Evolutionary conservation across 164 flowering plant species (phyloP), one percentile per base, ranked within the genome.

Genomic region (Cinnamomum micranthum): DNA sequence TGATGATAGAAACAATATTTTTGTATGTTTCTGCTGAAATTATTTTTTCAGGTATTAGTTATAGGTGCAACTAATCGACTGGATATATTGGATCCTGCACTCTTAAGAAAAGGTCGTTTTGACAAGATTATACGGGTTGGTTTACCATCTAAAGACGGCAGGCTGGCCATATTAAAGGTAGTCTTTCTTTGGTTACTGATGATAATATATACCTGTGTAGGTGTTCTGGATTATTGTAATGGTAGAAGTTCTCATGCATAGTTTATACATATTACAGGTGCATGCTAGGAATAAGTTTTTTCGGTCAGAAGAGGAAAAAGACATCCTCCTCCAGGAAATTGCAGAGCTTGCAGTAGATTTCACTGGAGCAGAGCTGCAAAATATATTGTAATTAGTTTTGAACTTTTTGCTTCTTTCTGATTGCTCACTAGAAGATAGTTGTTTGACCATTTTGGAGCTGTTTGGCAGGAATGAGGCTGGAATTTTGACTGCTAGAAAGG

Each of bases 81-180:
- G 79, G 99, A 95, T 79, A 93, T 95, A 75, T 91, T 95, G 70
- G 98, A 95, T 87, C 98, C 97, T 64, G 99, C 99, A 81, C 91
- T 95, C 33, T 76, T 93, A 86, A 85, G 99, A 80, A 95, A 95
- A 82, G 99, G 99, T 23, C 94, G 99, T 73, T 95, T 93, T 82
- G 99, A 95, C 86, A 95, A 90, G 86, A 95, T 95, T 70, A 85
- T 93, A 51, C 87, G 99, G 80, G 99, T 95, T 84, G 98, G 99
- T 51, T 83, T 92, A 84, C 99, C 99, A 71, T 92, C 97, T 28
- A 92, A 85, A 79, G 98, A 91, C 83, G 99, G 99, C 73, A 86
- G 99, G 84, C 75, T 91, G 74, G 96, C 96, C 52, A 95, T 95
- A 80, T 82, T 95, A 70, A 83, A 84, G 99, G 98, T 95, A 87